phyloP scores from a whole-genome alignment of 257 asterid species.

The Plectranthus barbatus region DNA sequence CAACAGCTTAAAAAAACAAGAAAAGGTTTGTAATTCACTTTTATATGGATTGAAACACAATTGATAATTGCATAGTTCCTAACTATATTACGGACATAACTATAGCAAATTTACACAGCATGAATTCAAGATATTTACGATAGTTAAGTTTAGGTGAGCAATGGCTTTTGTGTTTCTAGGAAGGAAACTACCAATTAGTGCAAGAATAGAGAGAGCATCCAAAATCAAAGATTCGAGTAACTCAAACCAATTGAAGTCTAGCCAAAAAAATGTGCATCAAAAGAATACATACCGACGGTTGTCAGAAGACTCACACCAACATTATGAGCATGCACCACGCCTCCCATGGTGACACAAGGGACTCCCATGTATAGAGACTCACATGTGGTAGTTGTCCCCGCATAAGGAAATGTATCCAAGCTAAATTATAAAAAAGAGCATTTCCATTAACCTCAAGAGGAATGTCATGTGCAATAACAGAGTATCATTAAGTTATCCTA shows the following conservation, averaged over 20 bases:
- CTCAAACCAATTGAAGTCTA: neutral
- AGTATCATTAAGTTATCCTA: neutral
- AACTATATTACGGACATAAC: neutral
- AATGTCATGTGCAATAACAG: neutral
- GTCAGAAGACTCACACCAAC: constrained; percentile 89
- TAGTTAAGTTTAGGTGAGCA: neutral
- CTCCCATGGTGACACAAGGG: constrained; percentile 96
- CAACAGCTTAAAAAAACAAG: too few species aligned
- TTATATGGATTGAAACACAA: neutral
- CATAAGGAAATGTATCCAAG: constrained; percentile 98
- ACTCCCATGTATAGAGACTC: constrained; percentile 99
- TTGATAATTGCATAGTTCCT: neutral
- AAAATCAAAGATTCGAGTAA: neutral
- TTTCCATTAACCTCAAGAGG: constrained; percentile 8
- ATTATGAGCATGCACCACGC: constrained; percentile 90
- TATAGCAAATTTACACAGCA: neutral
- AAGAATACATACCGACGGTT: constrained; percentile 62
- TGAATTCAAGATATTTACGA: neutral
- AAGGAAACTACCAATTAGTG: neutral
- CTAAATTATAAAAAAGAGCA: constrained; percentile 27
- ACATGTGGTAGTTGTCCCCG: constrained; percentile 98
- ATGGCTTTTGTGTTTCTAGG: neutral
- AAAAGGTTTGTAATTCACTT: too few species aligned
- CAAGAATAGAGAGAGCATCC: neutral
- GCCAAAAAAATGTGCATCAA: neutral